Base-by-base conservation (phyloP, 2,329 filamentous ascomycete species). In the Pezicula rhizophila region DNA sequence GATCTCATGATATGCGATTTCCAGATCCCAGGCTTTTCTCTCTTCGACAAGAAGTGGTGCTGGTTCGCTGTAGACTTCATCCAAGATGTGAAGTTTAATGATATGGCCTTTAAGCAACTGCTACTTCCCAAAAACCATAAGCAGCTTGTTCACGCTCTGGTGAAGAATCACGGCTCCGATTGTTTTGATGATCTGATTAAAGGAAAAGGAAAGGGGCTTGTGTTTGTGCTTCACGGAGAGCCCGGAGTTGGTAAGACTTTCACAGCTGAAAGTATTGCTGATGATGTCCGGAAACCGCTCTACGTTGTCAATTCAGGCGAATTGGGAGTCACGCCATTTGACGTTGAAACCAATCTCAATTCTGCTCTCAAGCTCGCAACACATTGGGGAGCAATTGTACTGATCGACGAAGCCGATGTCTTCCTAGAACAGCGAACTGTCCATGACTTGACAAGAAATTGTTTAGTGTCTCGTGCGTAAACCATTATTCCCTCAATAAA, bases 221-320 rank as follows among this genome's bases (percentile, higher is more conserved):
- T 93, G 33, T 71, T 75, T 37, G 85, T 93, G 1, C 76, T 93
- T 1, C 88, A 92, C 57, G 88, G 88, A 3, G 85, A 87, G 1
- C 88, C 89, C 0, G 89, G 89, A 10, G 90, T 88, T 0, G 89
- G 89, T 38, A 93, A 93, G 69, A 93, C 88, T 0, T 73, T 93
- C 7, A 93, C 89, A 0, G 89, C 87, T 1, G 87, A 93, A 63
- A 85, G 84, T 10, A 90, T 68, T 4, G 62, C 65, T 0, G 58
- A 56, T 5, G 61, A 60, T 18, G 60, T 63, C 7, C 47, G 48
- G 14, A 50, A 61, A 0, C 64, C 64, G 1, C 45, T 67, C 4
- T 62, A 67, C 55, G 38, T 58, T 1, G 20, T 67, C 5, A 64
- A 60, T 0, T 49, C 47, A 6, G 63, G 60, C 46, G 60, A 64